phyloP scores from a whole-genome alignment of 2,329 filamentous ascomycete genomes.

The Diaporthe longicolla region DNA sequence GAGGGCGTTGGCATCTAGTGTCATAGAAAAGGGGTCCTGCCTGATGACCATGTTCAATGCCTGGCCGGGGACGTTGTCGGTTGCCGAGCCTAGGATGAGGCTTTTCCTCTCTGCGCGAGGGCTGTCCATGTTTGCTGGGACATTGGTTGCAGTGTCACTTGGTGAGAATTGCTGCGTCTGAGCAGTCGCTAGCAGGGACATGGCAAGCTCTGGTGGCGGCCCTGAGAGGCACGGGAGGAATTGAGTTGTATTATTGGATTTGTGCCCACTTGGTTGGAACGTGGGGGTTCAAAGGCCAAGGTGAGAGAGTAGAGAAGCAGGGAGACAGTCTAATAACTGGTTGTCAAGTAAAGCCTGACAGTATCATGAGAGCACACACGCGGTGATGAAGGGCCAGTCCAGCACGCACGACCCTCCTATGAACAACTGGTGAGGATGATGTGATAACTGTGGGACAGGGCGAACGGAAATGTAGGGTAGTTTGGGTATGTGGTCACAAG shows the following conservation, averaged over 20 bases:
- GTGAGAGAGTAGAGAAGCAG: background rate
- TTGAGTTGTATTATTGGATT: constrained; percentile 9
- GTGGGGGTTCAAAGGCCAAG: background rate
- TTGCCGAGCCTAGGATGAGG: constrained; percentile 28
- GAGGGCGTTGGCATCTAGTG: constrained; percentile 65
- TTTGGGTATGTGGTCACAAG: constrained; percentile 30
- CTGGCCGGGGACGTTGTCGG: constrained; percentile 45
- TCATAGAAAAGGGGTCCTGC: constrained; percentile 67
- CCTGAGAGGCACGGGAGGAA: background rate
- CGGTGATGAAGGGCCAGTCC: background rate
- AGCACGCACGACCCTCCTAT: background rate
- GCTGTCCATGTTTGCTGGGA: background rate
- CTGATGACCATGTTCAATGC: constrained; percentile 60
- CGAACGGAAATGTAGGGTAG: background rate
- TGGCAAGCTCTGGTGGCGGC: background rate
- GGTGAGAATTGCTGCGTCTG: constrained; percentile 18
- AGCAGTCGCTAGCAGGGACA: constrained; percentile 24
- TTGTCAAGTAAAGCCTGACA: constrained; percentile 19
- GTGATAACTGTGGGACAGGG: background rate
- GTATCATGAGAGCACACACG: background rate
- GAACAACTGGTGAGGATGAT: background rate
- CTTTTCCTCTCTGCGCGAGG: constrained; percentile 36
- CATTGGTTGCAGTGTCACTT: background rate
- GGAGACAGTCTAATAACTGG: constrained; percentile 42
- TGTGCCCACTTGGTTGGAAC: constrained; percentile 2